Base-by-base conservation (phyloP, 1,284 basidiomycete genomes). In the Moesziomyces sp. region DNA sequence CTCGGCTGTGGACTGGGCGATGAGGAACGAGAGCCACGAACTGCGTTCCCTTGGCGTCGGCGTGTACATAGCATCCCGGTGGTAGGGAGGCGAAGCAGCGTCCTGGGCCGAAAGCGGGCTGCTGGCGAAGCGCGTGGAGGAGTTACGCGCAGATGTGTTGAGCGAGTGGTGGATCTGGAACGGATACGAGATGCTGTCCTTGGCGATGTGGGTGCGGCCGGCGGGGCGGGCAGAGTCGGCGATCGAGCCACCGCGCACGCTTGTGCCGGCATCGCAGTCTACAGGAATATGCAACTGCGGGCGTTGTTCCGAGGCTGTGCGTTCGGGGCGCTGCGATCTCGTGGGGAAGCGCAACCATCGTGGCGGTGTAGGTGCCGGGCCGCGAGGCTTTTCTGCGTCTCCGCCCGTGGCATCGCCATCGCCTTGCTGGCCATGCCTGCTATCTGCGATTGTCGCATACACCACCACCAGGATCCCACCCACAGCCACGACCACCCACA, bases 401-500 rank as follows among this genome's bases (percentile, higher is more conserved):
- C 43, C 26, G 5, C 16, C 3, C 10, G n/a, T n/a, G 1, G 19
- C 21, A 14, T 40, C 50, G 23, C 16, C n/a, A 10, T 44, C 24
- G 6, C 24, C 38, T 13, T 43, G n/a, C 5, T 38, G 23, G 13
- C 3, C 11, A 3, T 7, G 34, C n/a, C 49, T 44, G 5, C 46
- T 8, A 26, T 73, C 70, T 7, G 14, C 46, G 14, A 58, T 3
- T 10, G 45, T 53, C 3, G 70, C 71, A 45, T 60, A 92, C 64
- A 89, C 85, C 51, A 92, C 86, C 69, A 91, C 86, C 50, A 83
- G 74, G 34, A 92, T 74, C 2, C 87, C 93, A 87, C 93, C 90
- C 63, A 93, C 69, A 18, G 93, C 88, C 46, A 94, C 91, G 34
- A 92, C 47, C 18, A 84, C 87, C 91, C 93, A 97, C 1, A 96